Base-by-base conservation (phyloP, 768 basidiomycete genomes). In the Panaeolus cyanescens region DNA sequence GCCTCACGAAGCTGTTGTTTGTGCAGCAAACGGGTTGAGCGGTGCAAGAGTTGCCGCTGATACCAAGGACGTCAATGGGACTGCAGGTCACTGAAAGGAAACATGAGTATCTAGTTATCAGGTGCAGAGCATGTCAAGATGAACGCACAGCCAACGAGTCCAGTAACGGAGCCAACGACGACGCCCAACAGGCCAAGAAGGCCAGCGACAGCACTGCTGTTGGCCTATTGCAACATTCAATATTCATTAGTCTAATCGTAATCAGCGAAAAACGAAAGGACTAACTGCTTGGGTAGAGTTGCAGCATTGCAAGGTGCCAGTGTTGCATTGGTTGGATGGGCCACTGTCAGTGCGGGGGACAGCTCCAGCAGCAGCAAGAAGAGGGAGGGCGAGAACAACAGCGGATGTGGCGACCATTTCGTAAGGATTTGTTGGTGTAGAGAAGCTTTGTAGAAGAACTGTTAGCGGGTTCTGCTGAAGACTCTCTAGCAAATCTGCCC, bases 1-100 rank as follows among this genome's bases (percentile, higher is more conserved):
- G 37, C 67, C 75, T 69, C 62, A 79, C 78, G 66, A 75, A 75
- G 60, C 37, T 63, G 68, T 76, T 77, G 60, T 72, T 66, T 39
- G 68, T 61, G 72, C 78, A 79, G 72, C 78, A 79, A 12, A 77
- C 74, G 25, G 74, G 67, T 57, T 76, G 71, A 25, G 69, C 68
- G 59, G 65, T 56, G 71, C 74, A 73, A 45, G 70, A 71, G 64
- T 64, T 69, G 13, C 72, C 72, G 6, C 68, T 65, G 34, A 67
- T 42, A 32, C 70, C 71, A 39, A 71, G 56, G 60, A 50, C 25
- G 56, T 33, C 61, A 37, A 80, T 30, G 15, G 77, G 69, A 2
- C 60, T 63, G 64, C 82, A 83, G 8, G 42, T 68, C 15, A 72
- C 45, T 50, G 25, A 4, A 15, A 25, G 3, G n/a, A 20, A 5